Base-by-base conservation (phyloP, 257 asterid species). In the Nyctanthes arbortristis region DNA sequence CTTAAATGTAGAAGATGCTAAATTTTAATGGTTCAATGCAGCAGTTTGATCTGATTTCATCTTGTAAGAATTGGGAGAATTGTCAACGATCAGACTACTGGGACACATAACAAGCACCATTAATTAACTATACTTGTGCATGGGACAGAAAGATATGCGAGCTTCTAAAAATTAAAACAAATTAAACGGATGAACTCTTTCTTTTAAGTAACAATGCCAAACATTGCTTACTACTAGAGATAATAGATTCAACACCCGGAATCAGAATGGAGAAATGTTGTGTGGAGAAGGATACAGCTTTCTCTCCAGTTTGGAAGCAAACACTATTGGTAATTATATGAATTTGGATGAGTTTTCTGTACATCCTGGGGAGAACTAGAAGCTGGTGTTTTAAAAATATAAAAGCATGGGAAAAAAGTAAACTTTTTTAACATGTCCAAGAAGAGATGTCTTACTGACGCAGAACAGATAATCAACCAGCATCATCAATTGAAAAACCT, bases 271-370 rank as follows among this genome's bases (percentile, higher is more conserved):
- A 65, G 69, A 73, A 65, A 57, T 63, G 58, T 49, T 14, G 36
- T 12, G 49, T 45, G 43, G 66, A 34, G 31, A 79, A 65, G 1
- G 24, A 32, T 30, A 63, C 57, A 73, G 56, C 43, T 70, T 63
- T 67, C 27, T 30, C 11, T 30, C 22, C 35, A 25, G 49, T 43
- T 27, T 29, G 29, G 11, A 59, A 57, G 33, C 43, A 29, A 52
- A 56, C 32, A 56, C 52, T 52, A 29, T 24, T 3, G 64, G 37
- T 10, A 39, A 57, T 18, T 56, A 58, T 54, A 32, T 14, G 35
- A 61, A 62, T 43, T 35, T 5, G 35, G 36, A 56, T 59, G 30
- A 12, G 74, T 60, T 40, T 39, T 29, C 40, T 47, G 52, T 16
- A 32, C 69, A 47, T 63, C 69, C 66, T 34, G 20, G 55, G 37